A percentile compares a stretch with the other conserved stretches of the same genome.
Conservation (phyloP, 108 stramenopile species). For the Chaetoceros tenuissimus region DNA sequence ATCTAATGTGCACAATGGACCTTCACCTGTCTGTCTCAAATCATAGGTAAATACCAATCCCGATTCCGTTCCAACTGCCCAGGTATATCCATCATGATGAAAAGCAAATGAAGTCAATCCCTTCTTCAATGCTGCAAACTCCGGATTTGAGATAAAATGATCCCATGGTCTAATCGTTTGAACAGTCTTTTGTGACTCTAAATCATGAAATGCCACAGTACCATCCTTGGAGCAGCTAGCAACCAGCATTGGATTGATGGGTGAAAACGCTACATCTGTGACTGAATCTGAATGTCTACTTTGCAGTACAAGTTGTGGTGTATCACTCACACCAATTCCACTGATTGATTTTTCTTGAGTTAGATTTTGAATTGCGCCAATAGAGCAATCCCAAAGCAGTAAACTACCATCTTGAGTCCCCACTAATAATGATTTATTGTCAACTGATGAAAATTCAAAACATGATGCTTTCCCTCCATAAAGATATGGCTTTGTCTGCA, state of each 20-base stretch:
- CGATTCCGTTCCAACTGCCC: conserved; percentile 22
- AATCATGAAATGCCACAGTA: conserved; percentile 19
- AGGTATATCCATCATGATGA: conserved; percentile 19
- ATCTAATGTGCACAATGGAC: not conserved
- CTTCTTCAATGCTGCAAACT: not conserved
- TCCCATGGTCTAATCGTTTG: conserved; percentile 6
- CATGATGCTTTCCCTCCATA: not conserved
- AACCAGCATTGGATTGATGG: conserved; percentile 13
- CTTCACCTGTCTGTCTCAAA: conserved; percentile 6
- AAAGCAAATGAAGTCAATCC: conserved; percentile 10
- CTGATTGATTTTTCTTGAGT: not conserved
- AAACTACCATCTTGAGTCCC: conserved; percentile 17
- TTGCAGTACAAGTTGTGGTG: conserved; percentile 7
- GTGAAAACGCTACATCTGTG: conserved; percentile 29
- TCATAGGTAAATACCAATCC: conserved; percentile 27
- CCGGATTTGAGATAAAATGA: not conserved
- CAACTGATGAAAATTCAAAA: not conserved
- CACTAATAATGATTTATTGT: not conserved
- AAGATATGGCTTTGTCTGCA: not conserved
- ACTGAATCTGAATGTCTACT: conserved; percentile 13
- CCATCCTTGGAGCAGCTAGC: conserved; percentile 23
- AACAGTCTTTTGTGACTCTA: conserved; percentile 5
- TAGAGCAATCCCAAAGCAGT: conserved; percentile 6
- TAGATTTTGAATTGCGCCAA: too few relatives aligned
- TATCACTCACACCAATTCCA: not conserved